Conservation (phyloP, 176 grass and related monocot genomes). For the Canna indica region DNA sequence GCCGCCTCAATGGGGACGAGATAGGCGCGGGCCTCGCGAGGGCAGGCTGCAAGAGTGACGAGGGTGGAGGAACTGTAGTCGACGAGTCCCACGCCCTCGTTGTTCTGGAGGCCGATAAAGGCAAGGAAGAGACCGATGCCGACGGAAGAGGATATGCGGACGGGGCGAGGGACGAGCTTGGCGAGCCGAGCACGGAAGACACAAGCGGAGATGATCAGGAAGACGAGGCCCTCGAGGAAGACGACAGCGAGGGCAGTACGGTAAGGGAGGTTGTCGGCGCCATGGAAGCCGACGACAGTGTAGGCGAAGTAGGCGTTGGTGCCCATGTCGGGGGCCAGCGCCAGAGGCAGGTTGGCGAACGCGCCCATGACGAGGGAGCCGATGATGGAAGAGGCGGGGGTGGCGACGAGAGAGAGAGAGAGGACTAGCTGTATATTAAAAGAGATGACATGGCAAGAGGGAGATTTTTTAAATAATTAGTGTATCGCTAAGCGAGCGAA, state of each 20-base stretch:
- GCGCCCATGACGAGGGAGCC: conserved; percentile 9
- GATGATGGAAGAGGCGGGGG: background rate
- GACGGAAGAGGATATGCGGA: conserved; percentile 8
- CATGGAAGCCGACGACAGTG: conserved; percentile 12
- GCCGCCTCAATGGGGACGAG: too few relatives aligned
- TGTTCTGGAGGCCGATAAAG: conserved; percentile 13
- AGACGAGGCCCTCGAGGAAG: conserved; percentile 11
- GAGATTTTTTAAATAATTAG: too few relatives aligned
- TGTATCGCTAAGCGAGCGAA: too few relatives aligned
- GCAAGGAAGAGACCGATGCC: conserved; percentile 18
- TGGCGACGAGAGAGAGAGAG: too few relatives aligned
- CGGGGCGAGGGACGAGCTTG: conserved; percentile 1
- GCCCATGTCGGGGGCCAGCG: conserved; percentile 15
- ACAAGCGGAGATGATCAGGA: background rate
- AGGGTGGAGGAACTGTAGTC: conserved; percentile 11
- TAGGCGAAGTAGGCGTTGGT: too few relatives aligned
- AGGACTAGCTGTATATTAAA: too few relatives aligned
- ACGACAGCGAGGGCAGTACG: conserved; percentile 5
- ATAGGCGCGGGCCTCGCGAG: too few relatives aligned
- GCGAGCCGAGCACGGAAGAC: conserved; percentile 3
- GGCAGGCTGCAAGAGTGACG: conserved; percentile 16
- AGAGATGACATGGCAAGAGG: too few relatives aligned
- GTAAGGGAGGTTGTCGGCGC: conserved; percentile 1
- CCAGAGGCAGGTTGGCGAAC: conserved; percentile 11
- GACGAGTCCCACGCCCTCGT: conserved; percentile 10